A percentile compares a stretch with the other conserved stretches of the same genome.
Conservation (phyloP, 2,329 filamentous ascomycete genomes). For the Claviceps humidiphila region DNA sequence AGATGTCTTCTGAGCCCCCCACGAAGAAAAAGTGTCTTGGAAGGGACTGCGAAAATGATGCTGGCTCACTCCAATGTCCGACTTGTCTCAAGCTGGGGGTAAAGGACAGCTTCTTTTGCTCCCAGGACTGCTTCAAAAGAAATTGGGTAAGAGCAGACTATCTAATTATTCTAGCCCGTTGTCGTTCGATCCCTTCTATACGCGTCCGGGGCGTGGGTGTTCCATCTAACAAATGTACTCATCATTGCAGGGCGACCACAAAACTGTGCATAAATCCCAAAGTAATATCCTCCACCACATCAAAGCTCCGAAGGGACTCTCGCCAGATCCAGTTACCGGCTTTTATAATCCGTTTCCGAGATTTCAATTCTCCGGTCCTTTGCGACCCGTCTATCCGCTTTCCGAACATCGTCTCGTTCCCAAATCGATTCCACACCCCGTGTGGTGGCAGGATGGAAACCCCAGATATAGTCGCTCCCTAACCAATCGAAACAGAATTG, state of each 20-base stretch:
- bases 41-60: constrained; percentile 74
- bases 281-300: constrained; percentile 61
- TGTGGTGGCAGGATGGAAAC: constrained; percentile 79
- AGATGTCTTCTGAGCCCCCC: constrained; percentile 35
- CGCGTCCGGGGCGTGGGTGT: neutral
- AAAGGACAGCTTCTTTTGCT: constrained; percentile 90
- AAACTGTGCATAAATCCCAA: constrained; percentile 57
- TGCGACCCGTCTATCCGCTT: constrained; percentile 80
- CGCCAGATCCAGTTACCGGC: constrained; percentile 83
- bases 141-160: constrained; percentile 64
- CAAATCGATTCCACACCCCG: constrained; percentile 67
- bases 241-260: constrained; percentile 62
- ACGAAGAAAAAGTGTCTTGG: constrained; percentile 63
- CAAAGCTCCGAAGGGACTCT: constrained; percentile 67
- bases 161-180: neutral
- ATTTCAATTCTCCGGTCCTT: constrained; percentile 65
- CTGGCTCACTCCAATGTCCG: constrained; percentile 78
- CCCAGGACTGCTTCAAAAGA: constrained; percentile 96
- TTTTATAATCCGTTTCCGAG: constrained; percentile 85
- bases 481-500: constrained; percentile 65
- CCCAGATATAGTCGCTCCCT: constrained; percentile 47
- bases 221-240: neutral
- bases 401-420: constrained; percentile 62
- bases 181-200: neutral
- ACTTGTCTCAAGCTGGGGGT: constrained; percentile 83